Percentiles rank a stretch among this genome's conserved stretches.
phyloP scores from a whole-genome alignment of 148 eudicot genomes.

The Cornus controversa region DNA sequence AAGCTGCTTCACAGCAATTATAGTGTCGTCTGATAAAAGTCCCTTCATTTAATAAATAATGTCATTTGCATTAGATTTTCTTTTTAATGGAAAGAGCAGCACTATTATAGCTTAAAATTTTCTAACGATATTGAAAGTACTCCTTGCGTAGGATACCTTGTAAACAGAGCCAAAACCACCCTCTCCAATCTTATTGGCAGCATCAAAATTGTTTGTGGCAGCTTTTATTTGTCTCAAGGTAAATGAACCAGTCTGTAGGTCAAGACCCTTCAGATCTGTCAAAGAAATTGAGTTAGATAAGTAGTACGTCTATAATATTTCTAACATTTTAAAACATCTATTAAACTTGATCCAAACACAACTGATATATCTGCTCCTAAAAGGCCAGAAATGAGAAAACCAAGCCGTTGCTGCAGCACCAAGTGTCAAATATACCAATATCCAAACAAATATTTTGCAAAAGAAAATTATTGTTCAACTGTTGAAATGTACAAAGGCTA shows the following conservation, averaged over 20 bases:
- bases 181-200: constrained; percentile 45
- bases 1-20: constrained; percentile 54
- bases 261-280: constrained; percentile 36
- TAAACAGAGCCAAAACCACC: constrained; percentile 48
- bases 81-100: too few species aligned
- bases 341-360: too few species aligned
- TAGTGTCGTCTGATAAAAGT: constrained; percentile 33
- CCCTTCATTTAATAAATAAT: constrained; percentile 29
- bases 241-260: constrained; percentile 36
- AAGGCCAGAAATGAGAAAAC: too few species aligned
- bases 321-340: neutral
- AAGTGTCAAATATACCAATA: neutral
- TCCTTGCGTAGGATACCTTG: constrained; percentile 25
- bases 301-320: neutral
- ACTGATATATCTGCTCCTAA: too few species aligned
- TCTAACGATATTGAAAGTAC: neutral
- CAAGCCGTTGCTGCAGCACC: too few species aligned
- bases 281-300: neutral
- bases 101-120: neutral
- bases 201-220: constrained; percentile 44
- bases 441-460: neutral
- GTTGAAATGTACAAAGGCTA: neutral
- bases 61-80: neutral
- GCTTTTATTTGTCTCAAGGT: constrained; percentile 39
- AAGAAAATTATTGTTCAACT: neutral